Percentiles rank a stretch among this genome's conserved stretches.
phyloP scores from a whole-genome alignment of 176 grass and related monocot species.

The Hsuehochloa calcarea region DNA sequence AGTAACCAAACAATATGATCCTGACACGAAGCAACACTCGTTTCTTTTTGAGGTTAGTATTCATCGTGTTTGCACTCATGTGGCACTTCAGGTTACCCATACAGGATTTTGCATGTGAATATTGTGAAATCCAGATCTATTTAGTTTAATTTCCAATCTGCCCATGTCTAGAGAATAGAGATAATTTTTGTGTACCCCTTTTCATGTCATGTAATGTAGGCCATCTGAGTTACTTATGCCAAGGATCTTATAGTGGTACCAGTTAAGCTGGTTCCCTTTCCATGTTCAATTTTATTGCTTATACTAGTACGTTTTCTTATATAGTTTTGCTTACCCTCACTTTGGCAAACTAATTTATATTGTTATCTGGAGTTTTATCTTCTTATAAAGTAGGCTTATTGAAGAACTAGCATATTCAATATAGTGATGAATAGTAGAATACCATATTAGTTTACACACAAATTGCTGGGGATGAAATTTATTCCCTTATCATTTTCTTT shows the following conservation, averaged over 20 bases:
- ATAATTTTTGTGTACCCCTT: background rate
- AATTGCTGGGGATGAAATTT: background rate
- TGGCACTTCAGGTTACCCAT: background rate
- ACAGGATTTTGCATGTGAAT: background rate
- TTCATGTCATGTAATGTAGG: background rate
- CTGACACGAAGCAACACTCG: constrained; percentile 75
- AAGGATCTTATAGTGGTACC: constrained; percentile 14
- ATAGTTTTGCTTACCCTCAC: background rate
- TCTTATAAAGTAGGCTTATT: background rate
- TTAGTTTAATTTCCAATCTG: background rate
- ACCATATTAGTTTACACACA: background rate
- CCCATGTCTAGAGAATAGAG: background rate
- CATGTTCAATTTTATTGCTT: constrained; percentile 9
- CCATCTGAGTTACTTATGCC: constrained; percentile 13
- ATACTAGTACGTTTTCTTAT: background rate
- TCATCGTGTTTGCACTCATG: background rate
- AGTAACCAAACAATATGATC: constrained; percentile 95
- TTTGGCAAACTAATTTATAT: background rate
- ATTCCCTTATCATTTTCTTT: background rate
- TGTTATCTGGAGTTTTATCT: background rate
- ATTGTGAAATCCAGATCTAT: background rate
- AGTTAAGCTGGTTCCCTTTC: constrained; percentile 20
- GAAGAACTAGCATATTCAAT: background rate
- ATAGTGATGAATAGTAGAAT: background rate
- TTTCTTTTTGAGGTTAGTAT: constrained; percentile 87